phyloP scores from a whole-genome alignment of 495 filamentous ascomycete species.

The Neohortaea acidophila region DNA sequence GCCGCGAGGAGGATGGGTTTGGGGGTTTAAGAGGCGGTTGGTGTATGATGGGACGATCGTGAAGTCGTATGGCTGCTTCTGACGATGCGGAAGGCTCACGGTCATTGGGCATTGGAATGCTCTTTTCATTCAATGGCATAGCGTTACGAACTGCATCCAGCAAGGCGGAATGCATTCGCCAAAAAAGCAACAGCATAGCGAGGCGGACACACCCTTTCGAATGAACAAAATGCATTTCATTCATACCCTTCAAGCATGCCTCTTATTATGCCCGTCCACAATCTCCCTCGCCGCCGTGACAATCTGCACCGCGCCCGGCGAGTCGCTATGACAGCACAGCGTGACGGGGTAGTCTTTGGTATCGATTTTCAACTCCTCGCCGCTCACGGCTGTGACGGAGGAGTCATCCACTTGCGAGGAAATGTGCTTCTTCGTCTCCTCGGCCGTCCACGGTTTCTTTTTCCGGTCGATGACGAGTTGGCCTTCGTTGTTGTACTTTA shows the following conservation, averaged over 20 bases:
- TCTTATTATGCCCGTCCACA: slow-evolving; percentile 23
- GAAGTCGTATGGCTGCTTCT: too few species aligned
- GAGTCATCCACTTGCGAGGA: slow-evolving; percentile 31
- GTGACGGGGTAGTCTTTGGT: slow-evolving; percentile 29
- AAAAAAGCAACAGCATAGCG: too few species aligned
- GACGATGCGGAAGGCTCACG: too few species aligned
- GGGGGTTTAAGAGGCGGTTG: background rate
- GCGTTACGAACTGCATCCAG: too few species aligned
- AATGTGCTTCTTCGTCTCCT: slow-evolving; percentile 33
- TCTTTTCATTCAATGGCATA: too few species aligned
- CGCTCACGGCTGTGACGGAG: slow-evolving; percentile 33
- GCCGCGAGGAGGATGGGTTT: slow-evolving; percentile 2
- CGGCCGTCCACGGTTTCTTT: slow-evolving; percentile 38
- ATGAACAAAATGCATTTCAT: too few species aligned
- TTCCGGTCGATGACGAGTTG: slow-evolving; percentile 40
- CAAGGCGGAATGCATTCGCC: too few species aligned
- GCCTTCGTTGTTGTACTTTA: slow-evolving; percentile 38
- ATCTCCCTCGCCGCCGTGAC: slow-evolving; percentile 32
- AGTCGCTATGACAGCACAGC: slow-evolving; percentile 43
- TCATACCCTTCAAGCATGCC: too few species aligned
- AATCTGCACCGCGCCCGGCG: slow-evolving; percentile 36
- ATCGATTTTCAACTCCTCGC: slow-evolving; percentile 28
- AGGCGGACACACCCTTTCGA: too few species aligned
- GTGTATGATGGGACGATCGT: background rate
- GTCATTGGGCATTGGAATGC: too few species aligned